Percentiles rank a stretch among this genome's conserved stretches.
These are phyloP conservation scores for Paecilomyces fulvus DNA, from an alignment of 2,329 filamentous ascomycete species.

Conservation along the genomic window DNA sequence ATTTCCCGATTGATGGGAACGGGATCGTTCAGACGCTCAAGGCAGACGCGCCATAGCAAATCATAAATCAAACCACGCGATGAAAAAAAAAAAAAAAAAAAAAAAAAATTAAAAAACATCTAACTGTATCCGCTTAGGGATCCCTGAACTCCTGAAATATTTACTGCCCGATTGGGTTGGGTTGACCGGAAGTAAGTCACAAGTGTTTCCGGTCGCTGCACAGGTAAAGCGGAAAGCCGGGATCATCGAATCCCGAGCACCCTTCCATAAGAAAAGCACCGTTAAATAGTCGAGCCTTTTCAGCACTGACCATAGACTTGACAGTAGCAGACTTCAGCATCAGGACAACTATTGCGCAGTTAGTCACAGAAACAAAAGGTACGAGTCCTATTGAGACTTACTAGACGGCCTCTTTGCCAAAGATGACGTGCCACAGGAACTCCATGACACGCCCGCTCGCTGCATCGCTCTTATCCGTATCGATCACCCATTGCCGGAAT, in stretches of 20 bases:
- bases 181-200: too few relatives aligned
- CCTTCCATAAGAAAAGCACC: too few relatives aligned
- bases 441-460: constrained; percentile 54
- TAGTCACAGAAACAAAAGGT: constrained; percentile 1
- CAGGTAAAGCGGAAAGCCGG: too few relatives aligned
- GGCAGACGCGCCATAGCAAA: neutral
- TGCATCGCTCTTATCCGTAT: constrained; percentile 46
- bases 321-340: constrained; percentile 27
- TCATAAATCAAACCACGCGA: neutral
- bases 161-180: neutral
- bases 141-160: neutral
- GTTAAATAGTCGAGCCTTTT: constrained; percentile 1
- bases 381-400: constrained; percentile 13
- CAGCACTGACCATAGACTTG: constrained; percentile 28
- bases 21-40: neutral
- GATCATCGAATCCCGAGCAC: too few relatives aligned
- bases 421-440: constrained; percentile 57
- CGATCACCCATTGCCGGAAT: constrained; percentile 53
- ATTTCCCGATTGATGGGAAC: neutral
- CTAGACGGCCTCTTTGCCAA: constrained; percentile 33
- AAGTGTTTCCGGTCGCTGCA: too few relatives aligned
- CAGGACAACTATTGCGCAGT: constrained; percentile 20
- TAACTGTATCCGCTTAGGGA: neutral
- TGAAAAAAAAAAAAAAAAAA: neutral
- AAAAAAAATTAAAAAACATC: neutral